Conservation (phyloP, 164 flowering plant species). For the Cinnamomum micranthum region DNA sequence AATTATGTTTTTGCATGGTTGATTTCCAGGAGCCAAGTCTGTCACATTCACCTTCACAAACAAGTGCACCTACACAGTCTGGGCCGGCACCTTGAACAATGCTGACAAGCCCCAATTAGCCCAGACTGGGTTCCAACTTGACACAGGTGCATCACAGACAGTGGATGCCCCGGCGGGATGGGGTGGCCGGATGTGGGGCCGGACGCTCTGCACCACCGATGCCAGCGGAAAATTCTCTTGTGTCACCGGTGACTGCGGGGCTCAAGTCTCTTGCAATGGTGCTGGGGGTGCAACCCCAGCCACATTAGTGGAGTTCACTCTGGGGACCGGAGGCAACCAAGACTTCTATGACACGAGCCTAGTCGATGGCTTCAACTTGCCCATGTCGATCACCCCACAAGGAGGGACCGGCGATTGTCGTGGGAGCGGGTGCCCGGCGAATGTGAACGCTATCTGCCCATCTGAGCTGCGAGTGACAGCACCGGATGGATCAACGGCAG, state of each 20-base stretch:
- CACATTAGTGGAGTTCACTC: constrained; percentile 61
- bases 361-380: constrained; percentile 74
- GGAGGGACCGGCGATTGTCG: constrained; percentile 69
- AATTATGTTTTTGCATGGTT: not conserved
- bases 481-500: constrained; percentile 10
- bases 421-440: constrained; percentile 56
- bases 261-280: constrained; percentile 48
- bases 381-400: constrained; percentile 28
- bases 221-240: constrained; percentile 23
- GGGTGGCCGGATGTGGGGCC: constrained; percentile 41
- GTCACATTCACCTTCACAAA: constrained; percentile 24
- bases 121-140: constrained; percentile 26
- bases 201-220: constrained; percentile 23
- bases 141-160: constrained; percentile 7
- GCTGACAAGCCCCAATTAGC: constrained; percentile 9
- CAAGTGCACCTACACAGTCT: constrained; percentile 29
- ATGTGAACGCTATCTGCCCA: constrained; percentile 71
- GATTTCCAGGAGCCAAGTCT: constrained; percentile 5
- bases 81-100: constrained; percentile 36
- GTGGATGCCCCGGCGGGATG: constrained; percentile 17
- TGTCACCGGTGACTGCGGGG: constrained; percentile 48
- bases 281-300: constrained; percentile 51
- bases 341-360: constrained; percentile 86
- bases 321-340: constrained; percentile 31
- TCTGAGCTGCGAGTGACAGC: constrained; percentile 9